Conservation (phyloP, 2,329 filamentous ascomycete species). For the Xylaria sp. region DNA sequence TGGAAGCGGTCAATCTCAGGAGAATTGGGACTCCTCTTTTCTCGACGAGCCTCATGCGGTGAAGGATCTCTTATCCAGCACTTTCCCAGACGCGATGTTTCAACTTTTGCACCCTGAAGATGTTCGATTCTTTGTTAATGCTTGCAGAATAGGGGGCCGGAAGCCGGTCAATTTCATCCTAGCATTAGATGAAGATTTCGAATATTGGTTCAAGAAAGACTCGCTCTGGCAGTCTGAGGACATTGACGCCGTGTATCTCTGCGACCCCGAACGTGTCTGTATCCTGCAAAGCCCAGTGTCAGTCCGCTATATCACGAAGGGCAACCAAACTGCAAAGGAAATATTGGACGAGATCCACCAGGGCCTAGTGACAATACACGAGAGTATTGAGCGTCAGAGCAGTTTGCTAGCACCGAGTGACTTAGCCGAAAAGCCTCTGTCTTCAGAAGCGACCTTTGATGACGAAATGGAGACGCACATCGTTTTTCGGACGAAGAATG, state of each 20-base stretch:
- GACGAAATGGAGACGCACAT: too few species aligned
- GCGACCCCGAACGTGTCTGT: conserved; percentile 93
- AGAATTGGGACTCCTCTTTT: too few species aligned
- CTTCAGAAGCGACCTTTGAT: too few species aligned
- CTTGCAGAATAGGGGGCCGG: conserved; percentile 88
- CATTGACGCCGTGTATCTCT: conserved; percentile 88
- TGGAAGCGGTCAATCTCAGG: too few species aligned
- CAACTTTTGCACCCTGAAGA: conserved; percentile 95
- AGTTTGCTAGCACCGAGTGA: too few species aligned
- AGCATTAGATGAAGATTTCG: conserved; percentile 92
- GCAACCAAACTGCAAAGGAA: conserved; percentile 93
- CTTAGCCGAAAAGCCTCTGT: conserved; percentile 51
- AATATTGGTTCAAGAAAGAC: conserved; percentile 99
- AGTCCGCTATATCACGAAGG: conserved; percentile 44
- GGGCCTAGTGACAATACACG: conserved; percentile 85
- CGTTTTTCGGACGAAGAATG: too few species aligned
- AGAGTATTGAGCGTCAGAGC: conserved; percentile 74
- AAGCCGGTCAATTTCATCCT: conserved; percentile 98
- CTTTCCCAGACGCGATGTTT: too few species aligned
- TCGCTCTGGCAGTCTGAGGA: conserved; percentile 99
- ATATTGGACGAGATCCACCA: conserved; percentile 92
- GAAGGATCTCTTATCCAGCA: too few species aligned
- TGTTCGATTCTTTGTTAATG: conserved; percentile 90
- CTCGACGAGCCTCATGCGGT: too few species aligned
- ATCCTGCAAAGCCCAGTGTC: conserved; percentile 88